phyloP scores from a whole-genome alignment of 2,329 filamentous ascomycete genomes.

The Penicillium sp. region DNA sequence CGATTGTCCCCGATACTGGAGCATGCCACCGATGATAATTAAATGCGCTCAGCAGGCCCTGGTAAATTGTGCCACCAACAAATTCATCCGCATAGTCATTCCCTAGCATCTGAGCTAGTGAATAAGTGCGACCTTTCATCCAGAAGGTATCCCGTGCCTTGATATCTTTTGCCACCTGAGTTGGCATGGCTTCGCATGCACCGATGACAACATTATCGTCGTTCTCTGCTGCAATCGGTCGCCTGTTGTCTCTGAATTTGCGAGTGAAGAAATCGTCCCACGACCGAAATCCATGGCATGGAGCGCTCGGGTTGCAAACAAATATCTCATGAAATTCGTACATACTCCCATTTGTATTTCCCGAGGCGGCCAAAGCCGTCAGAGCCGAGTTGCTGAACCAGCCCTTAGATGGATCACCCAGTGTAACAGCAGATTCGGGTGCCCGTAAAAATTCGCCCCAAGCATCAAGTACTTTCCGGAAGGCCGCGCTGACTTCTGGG shows the following conservation, averaged over 20 bases:
- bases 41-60: conserved; percentile 67
- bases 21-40: conserved; percentile 73
- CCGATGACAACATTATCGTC: conserved; percentile 57
- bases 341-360: conserved; percentile 19
- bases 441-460: conserved; percentile 58
- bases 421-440: conserved; percentile 55
- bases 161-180: conserved; percentile 52
- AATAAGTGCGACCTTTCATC: conserved; percentile 70
- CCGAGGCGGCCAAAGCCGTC: conserved; percentile 41
- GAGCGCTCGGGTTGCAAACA: conserved; percentile 25
- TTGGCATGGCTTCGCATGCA: conserved; percentile 65
- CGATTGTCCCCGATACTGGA: conserved; percentile 64
- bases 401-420: conserved; percentile 43
- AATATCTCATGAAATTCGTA: conserved; percentile 31
- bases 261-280: conserved; percentile 74
- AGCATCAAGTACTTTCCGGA: conserved; percentile 54
- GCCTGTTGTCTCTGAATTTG: conserved; percentile 52
- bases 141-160: conserved; percentile 64
- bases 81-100: conserved; percentile 57
- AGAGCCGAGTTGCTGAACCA: conserved; percentile 58
- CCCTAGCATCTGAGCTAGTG: conserved; percentile 64
- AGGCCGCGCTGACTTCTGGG: conserved; percentile 51
- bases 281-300: conserved; percentile 57
- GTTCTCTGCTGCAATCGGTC: conserved; percentile 60
- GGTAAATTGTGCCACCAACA: conserved; percentile 66